Percentiles rank a stretch among this genome's conserved stretches.
These are phyloP conservation scores for Eucalyptus curtisii DNA, from an alignment of 345 rosid species.

Conservation along the genomic window DNA sequence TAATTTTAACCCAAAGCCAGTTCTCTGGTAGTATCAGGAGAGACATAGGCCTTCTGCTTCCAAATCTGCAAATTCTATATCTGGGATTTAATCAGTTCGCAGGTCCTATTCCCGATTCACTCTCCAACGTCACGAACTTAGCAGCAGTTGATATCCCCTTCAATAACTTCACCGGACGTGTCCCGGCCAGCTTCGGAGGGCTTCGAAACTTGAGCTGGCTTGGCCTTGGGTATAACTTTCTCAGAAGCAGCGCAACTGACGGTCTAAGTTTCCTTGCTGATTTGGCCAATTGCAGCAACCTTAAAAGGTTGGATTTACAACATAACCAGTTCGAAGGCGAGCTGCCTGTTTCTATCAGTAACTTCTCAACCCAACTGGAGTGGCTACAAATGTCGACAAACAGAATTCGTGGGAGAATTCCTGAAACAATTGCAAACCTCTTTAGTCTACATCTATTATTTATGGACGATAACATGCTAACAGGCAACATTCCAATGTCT, in stretches of 20 bases:
- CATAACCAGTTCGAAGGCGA: background rate
- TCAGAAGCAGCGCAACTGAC: background rate
- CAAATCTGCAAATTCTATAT: background rate
- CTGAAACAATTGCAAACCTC: background rate
- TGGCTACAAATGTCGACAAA: background rate
- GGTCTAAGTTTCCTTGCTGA: background rate
- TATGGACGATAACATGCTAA: background rate
- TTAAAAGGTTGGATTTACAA: background rate
- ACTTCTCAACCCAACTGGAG: background rate
- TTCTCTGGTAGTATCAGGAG: background rate
- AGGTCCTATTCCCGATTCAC: background rate
- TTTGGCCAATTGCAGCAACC: background rate
- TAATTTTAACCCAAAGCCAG: background rate
- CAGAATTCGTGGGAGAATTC: background rate
- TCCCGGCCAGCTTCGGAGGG: background rate
- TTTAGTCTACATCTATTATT: background rate
- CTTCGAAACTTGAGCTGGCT: background rate
- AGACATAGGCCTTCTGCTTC: background rate
- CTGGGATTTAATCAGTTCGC: background rate
- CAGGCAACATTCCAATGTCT: background rate
- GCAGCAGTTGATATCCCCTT: background rate
- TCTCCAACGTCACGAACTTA: background rate
- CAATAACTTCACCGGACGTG: background rate
- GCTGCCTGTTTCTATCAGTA: background rate
- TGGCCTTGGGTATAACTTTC: background rate